A percentile compares a stretch with the other conserved stretches of the same genome.
Evolutionary conservation across 108 stramenopile genomes (phyloP).

Genomic region (Pseudonitzschia multiseries): DNA sequence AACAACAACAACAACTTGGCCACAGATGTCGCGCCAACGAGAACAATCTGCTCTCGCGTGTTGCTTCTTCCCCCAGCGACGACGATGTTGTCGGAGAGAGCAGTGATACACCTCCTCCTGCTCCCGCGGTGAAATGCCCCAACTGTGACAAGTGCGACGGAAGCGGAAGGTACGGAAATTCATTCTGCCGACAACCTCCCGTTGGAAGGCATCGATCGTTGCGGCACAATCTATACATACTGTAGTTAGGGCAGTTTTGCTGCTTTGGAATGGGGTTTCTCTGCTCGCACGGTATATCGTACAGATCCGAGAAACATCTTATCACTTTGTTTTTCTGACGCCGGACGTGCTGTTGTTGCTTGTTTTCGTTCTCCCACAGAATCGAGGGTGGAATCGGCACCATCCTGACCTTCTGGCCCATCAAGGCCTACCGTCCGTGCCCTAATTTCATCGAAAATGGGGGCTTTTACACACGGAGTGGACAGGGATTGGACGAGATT

Average conservation of each 20-base stretch:
- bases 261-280: not conserved
- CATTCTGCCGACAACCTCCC: too few relatives aligned
- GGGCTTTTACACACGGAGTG: slow-evolving; percentile 64
- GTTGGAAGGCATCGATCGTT: too few relatives aligned
- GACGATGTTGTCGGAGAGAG: not conserved
- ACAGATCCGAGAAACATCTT: not conserved
- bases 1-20: not conserved
- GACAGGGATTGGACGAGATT: slow-evolving; percentile 84
- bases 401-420: slow-evolving; percentile 81
- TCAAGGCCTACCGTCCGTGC: slow-evolving; percentile 90
- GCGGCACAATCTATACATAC: too few relatives aligned
- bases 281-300: too few relatives aligned
- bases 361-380: slow-evolving; percentile 24
- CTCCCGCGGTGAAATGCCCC: slow-evolving; percentile 63
- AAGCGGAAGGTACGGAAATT: slow-evolving; percentile 61
- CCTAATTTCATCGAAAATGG: slow-evolving; percentile 82
- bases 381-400: slow-evolving; percentile 81
- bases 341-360: not conserved
- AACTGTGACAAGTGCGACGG: slow-evolving; percentile 84
- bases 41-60: not conserved
- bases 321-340: too few relatives aligned
- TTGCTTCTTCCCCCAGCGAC: not conserved
- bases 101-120: slow-evolving; percentile 8
- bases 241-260: too few relatives aligned
- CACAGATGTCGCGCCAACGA: not conserved